Evolutionary conservation across 495 filamentous ascomycete species (phyloP).

Genomic region (Coniosporium apollinis): DNA sequence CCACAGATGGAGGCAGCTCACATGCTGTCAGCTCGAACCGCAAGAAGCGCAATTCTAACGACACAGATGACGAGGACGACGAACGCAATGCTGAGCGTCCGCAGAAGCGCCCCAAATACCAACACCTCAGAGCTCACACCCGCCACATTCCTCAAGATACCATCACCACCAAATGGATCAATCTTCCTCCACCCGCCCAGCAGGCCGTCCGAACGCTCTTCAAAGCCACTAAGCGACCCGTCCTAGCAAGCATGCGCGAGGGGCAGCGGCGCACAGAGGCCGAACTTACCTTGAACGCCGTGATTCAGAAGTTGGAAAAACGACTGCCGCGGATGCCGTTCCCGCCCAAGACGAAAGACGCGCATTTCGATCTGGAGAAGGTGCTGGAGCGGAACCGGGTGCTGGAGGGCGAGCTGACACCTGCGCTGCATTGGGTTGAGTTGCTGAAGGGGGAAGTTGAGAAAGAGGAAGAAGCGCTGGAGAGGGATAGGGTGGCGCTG

Average conservation of each 20-base stretch:
- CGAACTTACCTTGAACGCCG: constrained; percentile 32
- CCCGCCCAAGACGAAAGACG: constrained; percentile 37
- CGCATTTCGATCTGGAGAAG: constrained; percentile 43
- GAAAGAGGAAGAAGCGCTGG: constrained; percentile 34
- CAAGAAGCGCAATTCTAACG: too few species aligned
- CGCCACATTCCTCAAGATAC: constrained; percentile 37
- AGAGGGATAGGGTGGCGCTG: constrained; percentile 31
- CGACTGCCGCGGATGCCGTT: constrained; percentile 42
- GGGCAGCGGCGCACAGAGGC: constrained; percentile 39
- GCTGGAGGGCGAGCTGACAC: constrained; percentile 35
- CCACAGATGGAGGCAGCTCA: too few species aligned
- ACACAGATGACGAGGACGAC: too few species aligned
- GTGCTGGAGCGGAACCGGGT: constrained; percentile 33
- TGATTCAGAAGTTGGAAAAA: constrained; percentile 32
- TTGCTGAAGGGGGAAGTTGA: constrained; percentile 37
- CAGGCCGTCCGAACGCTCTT: constrained; percentile 37
- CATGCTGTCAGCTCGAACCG: too few species aligned
- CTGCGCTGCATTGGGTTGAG: constrained; percentile 35
- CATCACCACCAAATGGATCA: constrained; percentile 43
- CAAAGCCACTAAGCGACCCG: constrained; percentile 35
- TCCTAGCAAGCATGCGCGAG: constrained; percentile 36
- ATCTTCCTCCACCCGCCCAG: constrained; percentile 33
- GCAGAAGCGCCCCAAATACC: too few species aligned
- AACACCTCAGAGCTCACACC: constrained; percentile 32
- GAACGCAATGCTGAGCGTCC: too few species aligned